These are phyloP conservation scores for Phallus indusiatus DNA, from an alignment of 768 basidiomycete genomes.

Conservation along the genomic window DNA sequence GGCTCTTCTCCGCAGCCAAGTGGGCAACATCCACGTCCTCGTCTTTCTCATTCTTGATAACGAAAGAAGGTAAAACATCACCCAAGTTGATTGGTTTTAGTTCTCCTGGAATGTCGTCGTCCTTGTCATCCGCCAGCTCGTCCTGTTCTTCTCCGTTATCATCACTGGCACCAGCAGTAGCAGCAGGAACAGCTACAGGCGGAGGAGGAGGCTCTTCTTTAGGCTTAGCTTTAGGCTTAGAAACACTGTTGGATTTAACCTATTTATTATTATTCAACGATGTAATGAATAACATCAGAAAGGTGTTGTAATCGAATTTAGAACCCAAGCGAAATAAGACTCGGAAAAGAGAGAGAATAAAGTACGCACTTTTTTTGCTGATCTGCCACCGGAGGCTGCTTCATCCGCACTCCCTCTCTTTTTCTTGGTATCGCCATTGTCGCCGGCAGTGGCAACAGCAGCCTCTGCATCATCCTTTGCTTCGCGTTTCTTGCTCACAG, in stretches of 20 bases:
- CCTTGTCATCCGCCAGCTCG: slow-evolving; percentile 15
- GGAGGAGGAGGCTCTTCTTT: background rate
- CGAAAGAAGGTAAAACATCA: slow-evolving; percentile 61
- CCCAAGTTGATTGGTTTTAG: slow-evolving; percentile 52
- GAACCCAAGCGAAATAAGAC: background rate
- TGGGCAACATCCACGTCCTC: slow-evolving; percentile 63
- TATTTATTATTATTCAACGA: background rate
- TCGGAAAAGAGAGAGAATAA: background rate
- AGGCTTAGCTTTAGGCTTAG: background rate
- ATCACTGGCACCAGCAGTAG: background rate
- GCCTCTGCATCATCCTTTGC: slow-evolving; percentile 17
- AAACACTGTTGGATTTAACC: background rate
- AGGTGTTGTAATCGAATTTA: background rate
- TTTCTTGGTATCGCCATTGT: slow-evolving; percentile 3
- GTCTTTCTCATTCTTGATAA: slow-evolving; percentile 76
- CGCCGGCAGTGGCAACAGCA: too few species aligned
- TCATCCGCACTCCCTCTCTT: slow-evolving; percentile 4
- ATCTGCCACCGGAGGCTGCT: background rate
- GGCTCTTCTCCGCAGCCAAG: slow-evolving; percentile 59
- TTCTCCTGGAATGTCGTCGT: slow-evolving; percentile 12
- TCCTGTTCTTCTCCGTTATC: slow-evolving; percentile 12
- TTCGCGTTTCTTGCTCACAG: slow-evolving; percentile 29
- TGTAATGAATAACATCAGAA: background rate
- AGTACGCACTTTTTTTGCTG: background rate
- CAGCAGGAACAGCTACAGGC: too few species aligned